Base-by-base conservation (phyloP, 768 basidiomycete genomes). In the Boletus vinaceobasis region DNA sequence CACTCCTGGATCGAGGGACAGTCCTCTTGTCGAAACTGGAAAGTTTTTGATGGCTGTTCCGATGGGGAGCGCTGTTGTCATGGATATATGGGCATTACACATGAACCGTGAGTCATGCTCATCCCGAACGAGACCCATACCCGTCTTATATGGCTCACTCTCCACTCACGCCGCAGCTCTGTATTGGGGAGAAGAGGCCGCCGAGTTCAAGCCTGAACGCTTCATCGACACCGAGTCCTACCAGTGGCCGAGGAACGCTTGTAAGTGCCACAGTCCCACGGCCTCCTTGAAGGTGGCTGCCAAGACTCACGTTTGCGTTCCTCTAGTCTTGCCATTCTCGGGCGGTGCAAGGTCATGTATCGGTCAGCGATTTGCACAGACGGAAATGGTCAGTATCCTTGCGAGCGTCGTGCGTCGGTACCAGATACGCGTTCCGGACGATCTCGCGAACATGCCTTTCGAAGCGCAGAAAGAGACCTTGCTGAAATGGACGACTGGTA, bases 191-290 rank as follows among this genome's bases (percentile, higher is more conserved):
- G 62, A 71, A 13, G 79, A 82, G 49, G 69, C 52, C 0, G 64
- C 55, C 10, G 71, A 74, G 19, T 82, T 80, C 69, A 79, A 66
- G 43, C 79, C 79, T 0, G 77, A 78, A 43, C 74, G 77, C 0
- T 82, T 81, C 61, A 70, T 82, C 27, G 80, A 82, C 48, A 79
- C 77, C 0, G 73, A 73, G 6, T 65, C 71, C 1, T 81, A 81
- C 51, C 71, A 71, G 31, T 82, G 79, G 79, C 80, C 79, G 14
- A 74, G 80, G 23, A 72, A 80, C 51, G 79, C 77, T 14, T 80
- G 79, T 78, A 52, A 43, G 78, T 43, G 21, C 13, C 5, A 17
- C 15, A 7, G 10, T 21, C 33, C 8, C 7, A 47, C 11, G 35
- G 29, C 21, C 3, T 3, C 6, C 23, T 17, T 7, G 32, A 4